Base-by-base conservation (phyloP, 108 stramenopile genomes). In the Bacterosira constricta region DNA sequence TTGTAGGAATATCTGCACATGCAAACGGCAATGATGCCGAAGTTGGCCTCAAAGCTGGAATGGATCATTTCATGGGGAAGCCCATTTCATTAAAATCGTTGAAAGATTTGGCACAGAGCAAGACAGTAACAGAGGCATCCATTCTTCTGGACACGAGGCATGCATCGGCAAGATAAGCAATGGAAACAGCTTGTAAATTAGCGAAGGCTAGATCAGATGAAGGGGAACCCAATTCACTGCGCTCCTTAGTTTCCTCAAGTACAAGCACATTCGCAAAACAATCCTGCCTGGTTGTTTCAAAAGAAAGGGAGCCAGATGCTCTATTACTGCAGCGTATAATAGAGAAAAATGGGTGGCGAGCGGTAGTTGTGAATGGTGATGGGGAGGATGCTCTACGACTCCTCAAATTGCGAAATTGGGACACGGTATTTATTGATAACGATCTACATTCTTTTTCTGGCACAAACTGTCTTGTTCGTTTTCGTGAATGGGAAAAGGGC, bases 1-100 rank as follows among this genome's bases (percentile, higher is more conserved):
- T 90, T 29, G 57, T 90, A 41, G 90, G 90, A 4, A 81, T 90
- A 9, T 85, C 84, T 10, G 90, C 90, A 26, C 90, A 90, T 62
- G 90, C 81, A 6, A 59, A 68, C 31, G 71, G 64, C 27, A 71
- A 83, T 9, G 90, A 88, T 63, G 73, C 79, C 42, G 69, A 83
- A 9, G 54, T 71, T n/a, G 89, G 87, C 32, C 55, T 79, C 0
- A 77, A 85, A 63, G 85, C 74, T 27, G 90, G 90, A 10, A 90
- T 90, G 90, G 74, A 88, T 68, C 71, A 75, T 37, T 90, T 88
- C 49, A 68, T 71, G 57, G 57, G 75, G 2, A 90, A 90, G 55
- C 89, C 89, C 6, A 63, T 87, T 25, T 83, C 83, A 13, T 45
- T 83, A 34, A 87, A 90, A 49, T 64, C 68, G 12, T 54, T 90